Conservation (phyloP, 345 rosid genomes). For the Acer campestre region DNA sequence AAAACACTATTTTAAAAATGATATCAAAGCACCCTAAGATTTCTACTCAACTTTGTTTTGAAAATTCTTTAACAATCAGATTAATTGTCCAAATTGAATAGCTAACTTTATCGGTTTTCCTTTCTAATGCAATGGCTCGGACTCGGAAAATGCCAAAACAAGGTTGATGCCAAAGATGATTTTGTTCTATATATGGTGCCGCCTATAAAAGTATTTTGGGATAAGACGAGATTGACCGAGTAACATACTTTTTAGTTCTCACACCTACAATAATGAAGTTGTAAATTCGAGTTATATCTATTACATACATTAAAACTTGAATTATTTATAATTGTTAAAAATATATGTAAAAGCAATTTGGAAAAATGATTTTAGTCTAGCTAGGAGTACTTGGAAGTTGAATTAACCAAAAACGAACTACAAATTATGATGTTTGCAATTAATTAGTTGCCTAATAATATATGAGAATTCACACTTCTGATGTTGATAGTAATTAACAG, state of each 20-base stretch:
- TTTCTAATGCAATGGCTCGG: background rate
- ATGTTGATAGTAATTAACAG: no score
- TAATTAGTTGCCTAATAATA: background rate
- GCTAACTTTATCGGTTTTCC: conserved; percentile 4
- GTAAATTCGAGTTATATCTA: no score
- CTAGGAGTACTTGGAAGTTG: background rate
- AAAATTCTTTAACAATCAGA: background rate
- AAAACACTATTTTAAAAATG: no score
- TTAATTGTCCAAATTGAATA: background rate
- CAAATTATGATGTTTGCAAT: background rate
- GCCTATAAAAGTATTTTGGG: no score
- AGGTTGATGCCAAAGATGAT: background rate
- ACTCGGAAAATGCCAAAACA: background rate
- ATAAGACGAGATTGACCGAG: no score
- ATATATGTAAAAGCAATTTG: no score
- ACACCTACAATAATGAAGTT: background rate
- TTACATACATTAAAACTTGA: accelerated
- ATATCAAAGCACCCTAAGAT: no score
- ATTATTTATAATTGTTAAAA: no score
- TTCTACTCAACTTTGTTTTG: background rate
- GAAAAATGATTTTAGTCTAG: no score
- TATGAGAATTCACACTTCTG: no score
- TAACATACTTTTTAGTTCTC: no score
- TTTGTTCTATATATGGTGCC: background rate
- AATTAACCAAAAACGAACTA: background rate